Evolutionary conservation across 345 rosid species (phyloP).

Genomic region (Turritis glabra): DNA sequence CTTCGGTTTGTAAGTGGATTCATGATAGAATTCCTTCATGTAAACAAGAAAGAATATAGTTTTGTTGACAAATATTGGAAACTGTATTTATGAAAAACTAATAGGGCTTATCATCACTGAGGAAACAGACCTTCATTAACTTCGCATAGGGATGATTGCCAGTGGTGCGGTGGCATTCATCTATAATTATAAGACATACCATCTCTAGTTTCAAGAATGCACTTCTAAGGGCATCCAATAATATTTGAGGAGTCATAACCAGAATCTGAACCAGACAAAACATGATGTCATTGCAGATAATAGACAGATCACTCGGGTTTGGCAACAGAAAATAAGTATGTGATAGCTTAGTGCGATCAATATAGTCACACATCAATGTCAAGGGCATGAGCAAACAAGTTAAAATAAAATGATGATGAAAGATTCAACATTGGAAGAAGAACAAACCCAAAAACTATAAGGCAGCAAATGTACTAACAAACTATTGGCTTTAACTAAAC

Average conservation of each 20-base stretch:
- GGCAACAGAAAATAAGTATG: constrained; percentile 13
- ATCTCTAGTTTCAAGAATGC: constrained; percentile 59
- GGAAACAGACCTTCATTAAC: constrained; percentile 69
- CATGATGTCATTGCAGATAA: constrained; percentile 4
- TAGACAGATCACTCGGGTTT: not conserved
- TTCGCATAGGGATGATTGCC: constrained; percentile 81
- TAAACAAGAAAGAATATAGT: constrained; percentile 16
- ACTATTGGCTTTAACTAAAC: not conserved
- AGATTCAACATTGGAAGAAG: not conserved
- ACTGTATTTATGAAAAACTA: not conserved
- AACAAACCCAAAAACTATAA: not conserved
- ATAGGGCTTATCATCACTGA: constrained; percentile 4
- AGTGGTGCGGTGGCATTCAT: constrained; percentile 85
- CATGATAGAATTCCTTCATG: constrained; percentile 75
- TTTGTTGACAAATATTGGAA: not conserved
- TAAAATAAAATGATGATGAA: constrained; percentile 1
- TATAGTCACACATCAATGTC: not conserved
- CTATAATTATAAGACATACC: constrained; percentile 67
- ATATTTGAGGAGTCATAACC: constrained; percentile 93
- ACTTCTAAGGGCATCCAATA: constrained; percentile 72
- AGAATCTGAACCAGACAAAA: constrained; percentile 54
- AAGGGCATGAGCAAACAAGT: not conserved
- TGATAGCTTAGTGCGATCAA: not conserved
- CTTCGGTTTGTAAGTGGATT: constrained; percentile 63
- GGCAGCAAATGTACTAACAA: not conserved